Percentiles rank a stretch among this genome's conserved stretches.
Conservation (phyloP, 208 protist species). For the Acanthamoeba triangularis region DNA sequence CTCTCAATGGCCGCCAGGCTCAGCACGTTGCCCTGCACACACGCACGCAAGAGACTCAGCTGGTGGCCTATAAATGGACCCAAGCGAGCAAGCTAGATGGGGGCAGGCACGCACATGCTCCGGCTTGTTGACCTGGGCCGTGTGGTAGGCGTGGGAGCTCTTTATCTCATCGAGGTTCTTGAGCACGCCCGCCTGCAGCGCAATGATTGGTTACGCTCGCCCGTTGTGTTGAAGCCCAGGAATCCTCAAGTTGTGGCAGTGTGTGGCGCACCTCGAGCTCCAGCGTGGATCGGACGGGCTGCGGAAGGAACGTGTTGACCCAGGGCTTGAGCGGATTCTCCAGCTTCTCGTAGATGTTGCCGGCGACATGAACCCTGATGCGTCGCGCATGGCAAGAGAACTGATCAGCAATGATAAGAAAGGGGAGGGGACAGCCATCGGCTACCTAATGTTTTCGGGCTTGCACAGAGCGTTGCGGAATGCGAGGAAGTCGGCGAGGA, state of each 20-base stretch:
- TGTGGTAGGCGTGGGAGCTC: constrained; percentile 11
- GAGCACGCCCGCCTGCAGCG: background rate
- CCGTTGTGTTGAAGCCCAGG: background rate
- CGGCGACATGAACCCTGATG: constrained; percentile 26
- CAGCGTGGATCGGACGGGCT: background rate
- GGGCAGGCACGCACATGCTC: background rate
- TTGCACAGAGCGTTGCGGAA: constrained; percentile 38
- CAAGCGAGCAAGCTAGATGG: background rate
- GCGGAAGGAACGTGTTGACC: constrained; percentile 18
- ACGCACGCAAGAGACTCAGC: no score
- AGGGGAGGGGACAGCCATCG: background rate
- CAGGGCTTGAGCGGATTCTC: constrained; percentile 27
- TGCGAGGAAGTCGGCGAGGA: background rate
- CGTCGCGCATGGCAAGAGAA: background rate
- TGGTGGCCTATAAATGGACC: no score
- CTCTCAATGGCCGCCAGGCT: constrained; percentile 77
- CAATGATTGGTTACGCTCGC: background rate
- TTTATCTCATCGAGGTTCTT: constrained; percentile 37
- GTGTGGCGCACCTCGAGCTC: background rate
- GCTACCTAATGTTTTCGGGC: constrained; percentile 67
- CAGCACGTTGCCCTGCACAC: constrained; percentile 58
- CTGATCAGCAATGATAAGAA: background rate
- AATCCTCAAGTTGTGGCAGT: no score
- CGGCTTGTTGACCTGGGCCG: background rate
- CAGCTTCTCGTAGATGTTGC: constrained; percentile 41